Evolutionary conservation across 495 filamentous ascomycete species (phyloP), one percentile per base, ranked within the genome.

Genomic region (Podospora conica): DNA sequence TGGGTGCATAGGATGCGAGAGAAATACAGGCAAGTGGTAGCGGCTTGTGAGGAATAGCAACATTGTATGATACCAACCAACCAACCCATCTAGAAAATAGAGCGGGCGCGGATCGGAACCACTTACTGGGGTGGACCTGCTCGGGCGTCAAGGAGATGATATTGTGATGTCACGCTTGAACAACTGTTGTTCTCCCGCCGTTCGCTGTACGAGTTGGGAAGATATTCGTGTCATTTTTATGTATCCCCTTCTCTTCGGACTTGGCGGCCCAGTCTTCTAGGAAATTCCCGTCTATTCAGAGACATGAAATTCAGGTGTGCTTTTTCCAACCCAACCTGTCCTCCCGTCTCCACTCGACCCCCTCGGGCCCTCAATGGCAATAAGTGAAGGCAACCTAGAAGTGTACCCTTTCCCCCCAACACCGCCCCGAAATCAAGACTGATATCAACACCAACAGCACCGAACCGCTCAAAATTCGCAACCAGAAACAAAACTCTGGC

Each of bases 1-100:
- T 18, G 11, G 10, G 22, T 59, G 31, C 29, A 54, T 21, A 12
- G 10, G 21, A 63, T 18, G 28, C n/a, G 23, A 29, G 60, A 55
- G 53, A n/a, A 57, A n/a, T 7, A n/a, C 40, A 9, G 2, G 40
- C 40, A 9, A 48, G 15, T 11, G 40, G 40, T 48, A 48, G 40
- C 40, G 40, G 40, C 40, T n/a, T n/a, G 18, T 65, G 61, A 60
- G 55, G 21, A 64, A 64, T 62, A 67, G 65, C 65, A 57, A 8
- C 40, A 55, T 22, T 67, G 65, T 67, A 63, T 63, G 54, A 67
- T 67, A 62, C 40, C 28, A 58, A 53, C 54, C 61, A 24, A 27
- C 29, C 18, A 4, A 21, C n/a, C 48, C 40, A 63, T 53, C 55
- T 29, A 56, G 58, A 66, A 40, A 54, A 64, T 60, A 61, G 31